phyloP scores from a whole-genome alignment of 495 filamentous ascomycete species.

The Tuber umbilicatum region DNA sequence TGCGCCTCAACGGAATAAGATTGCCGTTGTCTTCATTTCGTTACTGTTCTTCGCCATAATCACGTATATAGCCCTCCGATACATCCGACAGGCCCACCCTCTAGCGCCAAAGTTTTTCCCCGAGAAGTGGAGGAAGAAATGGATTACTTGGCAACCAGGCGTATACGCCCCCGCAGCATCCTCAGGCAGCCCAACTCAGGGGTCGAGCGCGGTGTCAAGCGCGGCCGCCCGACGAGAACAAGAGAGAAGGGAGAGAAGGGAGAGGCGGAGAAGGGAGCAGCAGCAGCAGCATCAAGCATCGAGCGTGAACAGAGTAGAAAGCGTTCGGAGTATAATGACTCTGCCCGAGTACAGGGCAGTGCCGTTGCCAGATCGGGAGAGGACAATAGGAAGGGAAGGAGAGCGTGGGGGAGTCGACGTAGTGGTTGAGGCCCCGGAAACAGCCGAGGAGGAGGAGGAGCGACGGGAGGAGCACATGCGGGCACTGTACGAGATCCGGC shows the following conservation, averaged over 20 bases:
- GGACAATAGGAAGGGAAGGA: conserved; percentile 81
- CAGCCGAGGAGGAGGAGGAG: conserved; percentile 61
- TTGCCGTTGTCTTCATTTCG: conserved; percentile 37
- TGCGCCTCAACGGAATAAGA: conserved; percentile 11
- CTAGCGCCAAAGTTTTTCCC: conserved; percentile 56
- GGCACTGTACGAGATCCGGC: conserved; percentile 78
- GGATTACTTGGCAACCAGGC: conserved; percentile 56
- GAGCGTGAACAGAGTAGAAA: conserved; percentile 72
- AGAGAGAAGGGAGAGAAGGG: not conserved
- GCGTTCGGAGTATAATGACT: conserved; percentile 84
- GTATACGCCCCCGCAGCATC: conserved; percentile 20
- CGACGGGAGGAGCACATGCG: conserved; percentile 92
- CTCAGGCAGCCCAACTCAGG: conserved; percentile 34
- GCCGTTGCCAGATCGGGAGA: conserved; percentile 60
- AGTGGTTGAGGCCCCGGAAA: conserved; percentile 78
- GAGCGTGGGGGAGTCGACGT: conserved; percentile 88
- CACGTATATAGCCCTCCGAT: conserved; percentile 48
- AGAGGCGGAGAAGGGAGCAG: conserved; percentile 17
- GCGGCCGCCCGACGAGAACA: conserved; percentile 32
- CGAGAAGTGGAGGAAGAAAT: conserved; percentile 54
- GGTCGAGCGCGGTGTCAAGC: conserved; percentile 39
- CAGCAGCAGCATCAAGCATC: conserved; percentile 17
- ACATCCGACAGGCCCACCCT: conserved; percentile 45
- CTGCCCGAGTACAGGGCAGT: conserved; percentile 66
- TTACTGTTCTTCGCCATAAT: conserved; percentile 41